phyloP scores from a whole-genome alignment of 2,329 filamentous ascomycete genomes.

The Aspergillus proliferans region DNA sequence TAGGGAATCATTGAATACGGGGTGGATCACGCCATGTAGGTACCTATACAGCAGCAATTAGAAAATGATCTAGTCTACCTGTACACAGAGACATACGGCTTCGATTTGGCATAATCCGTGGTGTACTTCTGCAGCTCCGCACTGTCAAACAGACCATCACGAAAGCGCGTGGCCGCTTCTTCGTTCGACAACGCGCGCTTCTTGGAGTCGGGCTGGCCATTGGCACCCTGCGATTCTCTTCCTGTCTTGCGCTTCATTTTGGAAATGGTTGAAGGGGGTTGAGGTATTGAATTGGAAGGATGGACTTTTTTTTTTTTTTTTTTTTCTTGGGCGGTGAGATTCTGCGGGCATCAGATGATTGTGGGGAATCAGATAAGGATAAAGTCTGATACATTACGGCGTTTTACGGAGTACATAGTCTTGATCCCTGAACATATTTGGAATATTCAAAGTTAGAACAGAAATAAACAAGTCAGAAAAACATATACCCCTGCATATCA shows the following conservation, averaged over 20 bases:
- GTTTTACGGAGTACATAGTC: too few relatives aligned
- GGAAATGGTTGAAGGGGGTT: not conserved
- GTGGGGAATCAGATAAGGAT: not conserved
- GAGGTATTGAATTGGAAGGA: not conserved
- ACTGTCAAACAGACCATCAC: conserved; percentile 38
- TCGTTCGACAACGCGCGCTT: conserved; percentile 35
- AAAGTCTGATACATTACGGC: conserved; percentile 28
- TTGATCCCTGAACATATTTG: too few relatives aligned
- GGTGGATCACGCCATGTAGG: conserved; percentile 83
- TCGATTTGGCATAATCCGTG: conserved; percentile 36
- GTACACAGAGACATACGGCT: conserved; percentile 29
- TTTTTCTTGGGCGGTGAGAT: conserved; percentile 13
- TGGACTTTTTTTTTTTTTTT: conserved; percentile 6
- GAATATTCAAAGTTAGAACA: too few relatives aligned
- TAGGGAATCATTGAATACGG: conserved; percentile 71
- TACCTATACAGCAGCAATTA: conserved; percentile 48
- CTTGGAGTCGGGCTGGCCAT: conserved; percentile 31
- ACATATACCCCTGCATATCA: too few relatives aligned
- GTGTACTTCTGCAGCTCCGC: conserved; percentile 38
- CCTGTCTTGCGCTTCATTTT: conserved; percentile 43
- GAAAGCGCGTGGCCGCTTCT: conserved; percentile 36
- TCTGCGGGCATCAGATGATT: conserved; percentile 3
- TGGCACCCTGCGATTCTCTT: conserved; percentile 22
- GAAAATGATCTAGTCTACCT: not conserved
- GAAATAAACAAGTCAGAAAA: too few relatives aligned